Base-by-base conservation (phyloP, 768 basidiomycete species). In the Boletus subcaerulescens region DNA sequence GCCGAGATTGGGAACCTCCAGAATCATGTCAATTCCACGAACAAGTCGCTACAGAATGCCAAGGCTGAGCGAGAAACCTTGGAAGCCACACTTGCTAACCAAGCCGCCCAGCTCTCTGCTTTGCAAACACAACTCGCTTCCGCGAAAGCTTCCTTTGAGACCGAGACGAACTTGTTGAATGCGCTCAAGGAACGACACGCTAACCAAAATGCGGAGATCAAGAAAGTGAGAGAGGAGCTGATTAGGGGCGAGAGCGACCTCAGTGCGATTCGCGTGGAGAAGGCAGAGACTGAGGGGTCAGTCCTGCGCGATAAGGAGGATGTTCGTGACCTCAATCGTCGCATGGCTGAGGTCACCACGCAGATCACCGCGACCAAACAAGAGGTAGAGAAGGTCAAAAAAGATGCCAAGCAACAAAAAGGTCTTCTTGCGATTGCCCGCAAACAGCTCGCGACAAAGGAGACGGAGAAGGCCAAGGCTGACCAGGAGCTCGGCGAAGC, bases 401-500 rank as follows among this genome's bases (percentile, higher is more conserved):
- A 91, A 73, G 95, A 98, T 48, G 93, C 91, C 2, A 89, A 96
- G 69, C 93, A 97, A 66, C 95, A 98, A 75, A 98, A 93, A 69
- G 97, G 97, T 11, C 78, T 96, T 59, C 79, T 96, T 22, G 94
- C 94, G 5, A 96, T 98, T 67, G 91, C 92, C 6, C 88, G 87
- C 76, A 98, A 99, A 71, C 97, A 98, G 74, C 76, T 98, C 26
- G 81, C 81, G 24, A 83, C 89, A 5, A 88, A 91, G 58, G 96
- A 98, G 69, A 76, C 80, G 0, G 90, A 91, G 63, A 83, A 80
- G 52, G 81, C 79, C 14, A 89, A 83, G 68, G 77, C 76, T 11
- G 81, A 87, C 61, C 83, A 83, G 65, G 93, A 94, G 60, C 73
- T 91, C 10, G 81, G 82, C 59, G 89, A 88, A 45, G 84, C 84